A percentile compares a stretch with the other conserved stretches of the same genome.
These are phyloP conservation scores for Gomphus bonarii DNA, from an alignment of 1,284 basidiomycete genomes.

Conservation along the genomic window DNA sequence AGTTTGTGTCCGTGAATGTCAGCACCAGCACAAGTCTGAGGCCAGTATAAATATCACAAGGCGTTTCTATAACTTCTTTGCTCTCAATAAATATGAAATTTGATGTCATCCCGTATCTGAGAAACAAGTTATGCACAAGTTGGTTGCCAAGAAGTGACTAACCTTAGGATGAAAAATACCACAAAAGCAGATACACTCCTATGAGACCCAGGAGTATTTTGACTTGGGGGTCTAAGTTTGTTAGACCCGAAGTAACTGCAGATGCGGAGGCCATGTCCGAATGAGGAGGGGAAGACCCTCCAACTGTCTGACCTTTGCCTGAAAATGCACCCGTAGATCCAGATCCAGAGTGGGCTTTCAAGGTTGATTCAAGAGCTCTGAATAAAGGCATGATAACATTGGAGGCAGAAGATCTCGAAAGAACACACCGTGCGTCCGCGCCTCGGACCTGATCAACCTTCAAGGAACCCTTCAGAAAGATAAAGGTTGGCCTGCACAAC, in stretches of 20 bases:
- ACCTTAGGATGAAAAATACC: constrained; percentile 26
- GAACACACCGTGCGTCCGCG: constrained; percentile 49
- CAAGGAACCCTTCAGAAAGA: constrained; percentile 58
- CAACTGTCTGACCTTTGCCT: constrained; percentile 65
- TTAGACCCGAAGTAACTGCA: constrained; percentile 25
- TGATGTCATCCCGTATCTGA: neutral
- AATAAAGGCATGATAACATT: neutral
- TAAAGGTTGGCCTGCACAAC: constrained; percentile 59
- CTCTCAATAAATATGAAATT: neutral
- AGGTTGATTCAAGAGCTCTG: constrained; percentile 48
- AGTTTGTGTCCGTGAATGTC: no score
- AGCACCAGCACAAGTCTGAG: neutral
- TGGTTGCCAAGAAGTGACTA: neutral
- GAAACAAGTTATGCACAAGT: neutral
- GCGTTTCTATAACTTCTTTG: neutral
- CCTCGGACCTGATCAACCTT: constrained; percentile 63
- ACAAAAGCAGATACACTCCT: constrained; percentile 55
- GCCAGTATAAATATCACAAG: neutral
- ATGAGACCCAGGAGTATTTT: constrained; percentile 51
- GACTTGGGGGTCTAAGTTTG: constrained; percentile 51
- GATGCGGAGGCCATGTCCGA: constrained; percentile 25
- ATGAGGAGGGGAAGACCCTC: constrained; percentile 28
- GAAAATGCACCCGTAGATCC: constrained; percentile 37
- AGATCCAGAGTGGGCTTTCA: constrained; percentile 38
- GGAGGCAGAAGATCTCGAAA: constrained; percentile 36